Evolutionary conservation across 495 filamentous ascomycete species (phyloP).

Genomic region (Talaromyces borbonicus): DNA sequence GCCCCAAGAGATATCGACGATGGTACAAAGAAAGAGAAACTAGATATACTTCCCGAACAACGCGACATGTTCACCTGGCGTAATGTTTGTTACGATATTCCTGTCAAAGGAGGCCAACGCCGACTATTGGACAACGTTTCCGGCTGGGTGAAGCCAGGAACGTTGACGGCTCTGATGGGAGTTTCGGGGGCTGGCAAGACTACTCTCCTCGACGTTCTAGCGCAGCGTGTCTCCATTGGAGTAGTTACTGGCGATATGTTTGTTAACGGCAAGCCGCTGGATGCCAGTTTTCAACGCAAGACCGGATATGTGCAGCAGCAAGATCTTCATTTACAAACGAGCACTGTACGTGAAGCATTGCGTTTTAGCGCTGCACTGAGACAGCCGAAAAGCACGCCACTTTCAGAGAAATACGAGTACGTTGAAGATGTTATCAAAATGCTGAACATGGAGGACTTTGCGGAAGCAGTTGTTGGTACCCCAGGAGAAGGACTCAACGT

Average conservation of each 20-base stretch:
- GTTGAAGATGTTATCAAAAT: constrained; percentile 45
- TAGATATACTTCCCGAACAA: constrained; percentile 30
- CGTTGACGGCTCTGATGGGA: constrained; percentile 55
- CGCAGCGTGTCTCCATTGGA: constrained; percentile 40
- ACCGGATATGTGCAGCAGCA: constrained; percentile 93
- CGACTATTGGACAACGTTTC: constrained; percentile 54
- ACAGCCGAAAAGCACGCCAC: constrained; percentile 48
- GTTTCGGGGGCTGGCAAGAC: constrained; percentile 58
- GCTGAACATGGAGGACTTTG: constrained; percentile 40
- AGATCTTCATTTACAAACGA: constrained; percentile 78
- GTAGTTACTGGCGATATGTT: constrained; percentile 43
- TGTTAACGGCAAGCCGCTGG: constrained; percentile 41
- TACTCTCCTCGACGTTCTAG: constrained; percentile 51
- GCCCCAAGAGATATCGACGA: constrained; percentile 9
- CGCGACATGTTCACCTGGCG: constrained; percentile 65
- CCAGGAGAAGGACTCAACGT: constrained; percentile 73
- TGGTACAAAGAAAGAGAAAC: constrained; percentile 23
- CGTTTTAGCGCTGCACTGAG: constrained; percentile 78
- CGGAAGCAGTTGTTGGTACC: constrained; percentile 33
- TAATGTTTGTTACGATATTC: constrained; percentile 59
- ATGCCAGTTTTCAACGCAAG: constrained; percentile 77
- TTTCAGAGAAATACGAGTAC: constrained; percentile 38
- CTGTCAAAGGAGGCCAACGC: constrained; percentile 46
- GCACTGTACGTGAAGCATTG: constrained; percentile 75
- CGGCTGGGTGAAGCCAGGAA: constrained; percentile 60